Evolutionary conservation across 1,139 yeast species (phyloP), one percentile per base, ranked within the genome.

Genomic region (Yamadazyma siamensis): DNA sequence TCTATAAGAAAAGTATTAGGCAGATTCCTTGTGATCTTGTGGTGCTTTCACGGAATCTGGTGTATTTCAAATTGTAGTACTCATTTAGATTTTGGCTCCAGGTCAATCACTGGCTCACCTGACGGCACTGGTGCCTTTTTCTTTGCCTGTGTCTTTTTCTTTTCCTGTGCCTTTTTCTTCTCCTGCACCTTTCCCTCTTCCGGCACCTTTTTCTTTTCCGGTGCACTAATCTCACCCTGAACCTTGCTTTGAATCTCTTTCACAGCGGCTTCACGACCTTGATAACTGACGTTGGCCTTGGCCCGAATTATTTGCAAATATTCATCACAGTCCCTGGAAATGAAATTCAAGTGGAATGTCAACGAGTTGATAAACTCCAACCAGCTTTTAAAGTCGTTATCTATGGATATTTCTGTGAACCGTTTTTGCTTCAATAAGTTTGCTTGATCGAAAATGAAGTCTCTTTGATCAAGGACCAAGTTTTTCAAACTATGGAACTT

Each of bases 1-100:
- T 89, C 97, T n/a, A n/a, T n/a, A n/a, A n/a, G n/a, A n/a, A n/a
- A n/a, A 82, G 75, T 89, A 96, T 49, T 91, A 72, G 52, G 96
- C 89, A 48, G 97, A 88, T 59, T 54, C 65, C 36, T 56, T 56
- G 42, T 54, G 61, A 29, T 52, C n/a, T n/a, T n/a, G n/a, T n/a
- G n/a, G n/a, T n/a, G n/a, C n/a, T n/a, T n/a, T n/a, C n/a, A n/a
- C n/a, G n/a, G n/a, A n/a, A n/a, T n/a, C n/a, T n/a, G n/a, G n/a
- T n/a, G n/a, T n/a, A n/a, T n/a, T n/a, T n/a, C n/a, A n/a, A n/a
- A n/a, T n/a, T n/a, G n/a, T n/a, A n/a, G n/a, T n/a, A n/a, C n/a
- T n/a, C n/a, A n/a, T n/a, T n/a, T n/a, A n/a, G n/a, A n/a, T n/a
- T n/a, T n/a, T n/a, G n/a, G n/a, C n/a, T n/a, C n/a, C n/a, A n/a